Percentiles rank a stretch among this genome's conserved stretches.
phyloP scores from a whole-genome alignment of 331 rosid species.

The Cydonia oblonga region DNA sequence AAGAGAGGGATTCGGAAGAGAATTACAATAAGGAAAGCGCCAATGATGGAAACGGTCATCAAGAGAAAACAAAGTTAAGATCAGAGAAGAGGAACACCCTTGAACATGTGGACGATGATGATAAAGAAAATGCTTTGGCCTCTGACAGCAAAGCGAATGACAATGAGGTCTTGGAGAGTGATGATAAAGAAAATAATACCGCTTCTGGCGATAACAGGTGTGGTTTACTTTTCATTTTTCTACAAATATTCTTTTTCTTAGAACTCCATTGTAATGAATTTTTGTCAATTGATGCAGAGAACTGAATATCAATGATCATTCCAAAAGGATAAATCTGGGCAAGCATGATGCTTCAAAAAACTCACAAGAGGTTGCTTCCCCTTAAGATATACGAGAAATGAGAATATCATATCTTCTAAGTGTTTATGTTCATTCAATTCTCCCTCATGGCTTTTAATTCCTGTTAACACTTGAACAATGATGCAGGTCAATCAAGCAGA shows the following conservation, averaged over 20 bases:
- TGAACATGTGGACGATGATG: conserved; percentile 21
- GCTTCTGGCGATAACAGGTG: conserved; percentile 51
- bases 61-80: conserved; percentile 14
- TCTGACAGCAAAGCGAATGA: conserved; percentile 38
- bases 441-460: neutral
- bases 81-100: conserved; percentile 11
- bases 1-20: conserved; percentile 8
- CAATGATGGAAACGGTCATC: conserved; percentile 14
- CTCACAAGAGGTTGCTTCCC: conserved; percentile 35
- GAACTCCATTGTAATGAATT: neutral
- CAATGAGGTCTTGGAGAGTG: conserved; percentile 20
- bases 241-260: neutral
- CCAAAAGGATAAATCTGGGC: conserved; percentile 24
- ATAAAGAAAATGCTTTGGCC: conserved; percentile 31
- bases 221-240: neutral
- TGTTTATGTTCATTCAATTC: neutral
- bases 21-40: conserved; percentile 6
- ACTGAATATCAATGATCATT: conserved; percentile 1
- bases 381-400: neutral
- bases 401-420: neutral
- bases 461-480: neutral
- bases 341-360: conserved; percentile 33
- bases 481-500: conserved; percentile 23
- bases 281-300: conserved; percentile 28
- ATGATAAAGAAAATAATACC: conserved; percentile 48